A percentile compares a stretch with the other conserved stretches of the same genome.
These are phyloP conservation scores for Dendrostoma leiphaemia DNA, from an alignment of 2,329 filamentous ascomycete genomes.

Conservation along the genomic window DNA sequence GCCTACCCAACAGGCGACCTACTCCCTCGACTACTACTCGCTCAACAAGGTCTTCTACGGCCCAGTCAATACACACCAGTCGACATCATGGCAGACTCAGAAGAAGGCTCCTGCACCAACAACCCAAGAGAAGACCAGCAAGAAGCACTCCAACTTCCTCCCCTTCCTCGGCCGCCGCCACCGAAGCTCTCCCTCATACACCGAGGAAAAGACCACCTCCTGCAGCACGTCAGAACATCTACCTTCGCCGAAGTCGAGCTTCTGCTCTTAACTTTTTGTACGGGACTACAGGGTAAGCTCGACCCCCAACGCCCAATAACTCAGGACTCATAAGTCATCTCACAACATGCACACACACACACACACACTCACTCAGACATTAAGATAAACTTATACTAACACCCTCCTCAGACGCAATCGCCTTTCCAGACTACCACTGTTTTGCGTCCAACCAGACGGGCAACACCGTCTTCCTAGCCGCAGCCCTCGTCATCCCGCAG, in stretches of 20 bases:
- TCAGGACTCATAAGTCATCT: too few relatives aligned
- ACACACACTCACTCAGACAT: neutral
- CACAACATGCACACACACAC: too few relatives aligned
- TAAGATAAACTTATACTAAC: neutral
- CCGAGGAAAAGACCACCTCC: constrained; percentile 27
- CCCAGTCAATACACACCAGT: neutral
- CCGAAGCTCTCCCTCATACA: constrained; percentile 10
- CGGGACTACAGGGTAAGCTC: constrained; percentile 45
- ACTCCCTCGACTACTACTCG: constrained; percentile 3
- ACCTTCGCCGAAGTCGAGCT: constrained; percentile 44
- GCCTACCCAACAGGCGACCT: neutral
- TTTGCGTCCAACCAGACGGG: constrained; percentile 66
- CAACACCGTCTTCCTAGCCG: constrained; percentile 58
- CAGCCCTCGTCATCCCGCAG: constrained; percentile 49
- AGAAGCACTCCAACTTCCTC: neutral
- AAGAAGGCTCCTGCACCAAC: neutral
- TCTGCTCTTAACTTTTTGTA: constrained; percentile 47
- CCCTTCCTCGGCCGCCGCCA: neutral
- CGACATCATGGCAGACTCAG: neutral
- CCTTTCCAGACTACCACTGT: constrained; percentile 60
- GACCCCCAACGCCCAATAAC: neutral
- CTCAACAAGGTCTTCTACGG: constrained; percentile 5
- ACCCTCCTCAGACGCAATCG: constrained; percentile 46
- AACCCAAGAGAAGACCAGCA: neutral
- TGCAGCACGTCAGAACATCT: constrained; percentile 34